Evolutionary conservation across 1,284 basidiomycete genomes (phyloP).

Genomic region (Leccinum pallidistipes): DNA sequence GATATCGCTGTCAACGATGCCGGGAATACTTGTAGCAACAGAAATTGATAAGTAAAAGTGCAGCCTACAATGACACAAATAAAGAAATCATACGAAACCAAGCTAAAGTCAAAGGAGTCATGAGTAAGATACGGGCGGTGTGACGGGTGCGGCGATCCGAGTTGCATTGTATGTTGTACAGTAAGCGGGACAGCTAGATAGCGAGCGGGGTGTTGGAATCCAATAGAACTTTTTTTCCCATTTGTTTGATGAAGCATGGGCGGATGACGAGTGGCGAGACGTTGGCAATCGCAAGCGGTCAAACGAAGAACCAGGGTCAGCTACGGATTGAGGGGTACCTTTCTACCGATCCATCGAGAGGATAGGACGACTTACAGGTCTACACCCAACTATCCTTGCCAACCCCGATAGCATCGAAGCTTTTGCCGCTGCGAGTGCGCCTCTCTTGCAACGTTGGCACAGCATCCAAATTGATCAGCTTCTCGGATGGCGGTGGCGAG

Average conservation of each 20-base stretch:
- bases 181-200: slow-evolving; percentile 21
- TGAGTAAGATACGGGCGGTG: slow-evolving; percentile 23
- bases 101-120: slow-evolving; percentile 16
- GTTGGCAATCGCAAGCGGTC: not conserved
- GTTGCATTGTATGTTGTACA: slow-evolving; percentile 31
- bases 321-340: slow-evolving; percentile 21
- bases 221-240: slow-evolving; percentile 14
- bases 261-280: slow-evolving; percentile 1
- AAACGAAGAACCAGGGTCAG: slow-evolving; percentile 4
- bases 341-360: slow-evolving; percentile 24
- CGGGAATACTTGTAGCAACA: slow-evolving; percentile 36
- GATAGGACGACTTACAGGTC: slow-evolving; percentile 26
- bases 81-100: slow-evolving; percentile 29
- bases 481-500: slow-evolving; percentile 75
- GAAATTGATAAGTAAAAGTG: slow-evolving; percentile 30
- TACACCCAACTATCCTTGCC: slow-evolving; percentile 55
- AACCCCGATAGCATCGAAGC: slow-evolving; percentile 69
- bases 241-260: slow-evolving; percentile 11
- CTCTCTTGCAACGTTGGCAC: slow-evolving; percentile 61
- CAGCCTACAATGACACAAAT: slow-evolving; percentile 29
- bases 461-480: slow-evolving; percentile 74
- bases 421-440: slow-evolving; percentile 75
- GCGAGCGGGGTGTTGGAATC: slow-evolving; percentile 16
- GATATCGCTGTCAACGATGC: slow-evolving; percentile 30
- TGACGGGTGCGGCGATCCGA: slow-evolving; percentile 20